Conservation (phyloP, 2,329 filamentous ascomycete genomes). For the Emmonsiellopsis sp. region DNA sequence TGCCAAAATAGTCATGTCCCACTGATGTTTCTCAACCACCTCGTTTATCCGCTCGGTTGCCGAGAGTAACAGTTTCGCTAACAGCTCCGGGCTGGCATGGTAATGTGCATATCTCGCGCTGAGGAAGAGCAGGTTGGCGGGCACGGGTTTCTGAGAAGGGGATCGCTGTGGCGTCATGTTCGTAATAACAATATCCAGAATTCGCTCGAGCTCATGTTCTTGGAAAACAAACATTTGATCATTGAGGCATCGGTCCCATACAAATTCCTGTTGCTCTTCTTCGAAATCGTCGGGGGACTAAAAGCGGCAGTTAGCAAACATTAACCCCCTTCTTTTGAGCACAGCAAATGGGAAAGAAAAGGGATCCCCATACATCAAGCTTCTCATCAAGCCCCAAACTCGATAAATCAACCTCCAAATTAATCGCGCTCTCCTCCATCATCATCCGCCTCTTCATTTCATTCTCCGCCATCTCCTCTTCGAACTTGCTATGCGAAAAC, state of each 20-base stretch:
- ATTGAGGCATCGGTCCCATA: conserved; percentile 88
- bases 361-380: conserved; percentile 57
- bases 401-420: conserved; percentile 89
- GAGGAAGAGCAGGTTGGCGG: conserved; percentile 92
- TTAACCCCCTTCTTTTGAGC: conserved; percentile 2
- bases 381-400: conserved; percentile 95
- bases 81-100: conserved; percentile 75
- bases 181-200: conserved; percentile 91
- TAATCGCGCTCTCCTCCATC: conserved; percentile 98
- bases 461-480: conserved; percentile 94
- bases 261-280: conserved; percentile 86
- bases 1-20: conserved; percentile 98
- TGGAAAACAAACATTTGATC: conserved; percentile 99
- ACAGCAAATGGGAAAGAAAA: conserved; percentile 6
- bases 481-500: conserved; percentile 85
- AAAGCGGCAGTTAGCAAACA: conserved; percentile 3
- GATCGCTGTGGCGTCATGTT: conserved; percentile 96
- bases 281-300: conserved; percentile 64
- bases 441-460: conserved; percentile 84
- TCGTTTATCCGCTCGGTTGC: conserved; percentile 96
- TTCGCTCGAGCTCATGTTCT: conserved; percentile 80
- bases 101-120: conserved; percentile 95
- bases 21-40: conserved; percentile 89
- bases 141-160: conserved; percentile 93
- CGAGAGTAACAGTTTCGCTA: conserved; percentile 68